Base-by-base conservation (phyloP, 768 basidiomycete genomes). In the Fomitopsis serialis region DNA sequence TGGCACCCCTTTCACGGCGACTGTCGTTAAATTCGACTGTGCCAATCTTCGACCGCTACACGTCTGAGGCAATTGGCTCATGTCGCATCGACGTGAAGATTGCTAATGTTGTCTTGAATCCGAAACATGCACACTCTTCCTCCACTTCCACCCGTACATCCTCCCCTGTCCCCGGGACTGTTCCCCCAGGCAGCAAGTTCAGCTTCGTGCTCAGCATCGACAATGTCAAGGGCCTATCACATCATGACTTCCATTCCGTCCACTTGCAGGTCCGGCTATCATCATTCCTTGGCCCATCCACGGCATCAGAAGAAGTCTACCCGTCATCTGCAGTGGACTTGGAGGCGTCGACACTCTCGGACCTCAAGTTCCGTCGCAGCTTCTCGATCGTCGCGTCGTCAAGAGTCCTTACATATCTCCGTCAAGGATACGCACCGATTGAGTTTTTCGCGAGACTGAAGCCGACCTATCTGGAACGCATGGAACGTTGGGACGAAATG, bases 401-500 rank as follows among this genome's bases (percentile, higher is more conserved):
- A 29, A 90, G 86, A 64, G 84, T 91, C 11, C 68, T 91, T 44
- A 74, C 73, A 24, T 82, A 94, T 64, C 68, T 98, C 36, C 78
- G 80, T 29, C 78, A 83, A 55, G 85, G 85, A 21, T 92, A 92
- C 65, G 90, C 87, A 2, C 86, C 87, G 1, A 79, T 99, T 62
- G 92, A 97, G 62, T 89, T 98, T 68, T 98, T 95, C 60, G 96
- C 90, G 13, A 77, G 84, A 7, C 75, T 87, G 55, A 84, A 81
- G 47, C 80, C 91, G 13, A 87, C 85, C 15, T 98, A 96, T 68
- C 68, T 98, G 60, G 88, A 92, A 56, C 82, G 92, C 6, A 73
- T 98, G 69, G 92, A 94, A 63, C 80, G 89, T 52, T 97, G 93
- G 94, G 96, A 98, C 64, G 89, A 94, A 64, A 78, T 90, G 75